phyloP scores from a whole-genome alignment of 1,284 basidiomycete species.

The Apiotrichum gamsii region DNA sequence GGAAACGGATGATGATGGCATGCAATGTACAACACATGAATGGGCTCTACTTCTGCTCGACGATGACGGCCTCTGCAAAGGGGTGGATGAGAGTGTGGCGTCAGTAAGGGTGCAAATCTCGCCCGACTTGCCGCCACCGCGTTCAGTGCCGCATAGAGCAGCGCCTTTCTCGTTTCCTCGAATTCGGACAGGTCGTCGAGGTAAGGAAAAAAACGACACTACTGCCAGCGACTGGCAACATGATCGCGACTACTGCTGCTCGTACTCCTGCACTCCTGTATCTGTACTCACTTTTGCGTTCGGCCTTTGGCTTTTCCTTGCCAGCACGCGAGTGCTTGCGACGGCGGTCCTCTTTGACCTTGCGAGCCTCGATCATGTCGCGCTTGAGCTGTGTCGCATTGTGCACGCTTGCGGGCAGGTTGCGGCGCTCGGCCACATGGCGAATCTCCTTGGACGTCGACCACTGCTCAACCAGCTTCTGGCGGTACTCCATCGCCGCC shows the following conservation, averaged over 20 bases:
- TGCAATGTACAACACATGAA: slow-evolving; percentile 20
- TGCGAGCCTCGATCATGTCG: slow-evolving; percentile 83
- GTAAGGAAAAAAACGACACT: neutral
- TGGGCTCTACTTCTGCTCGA: slow-evolving; percentile 59
- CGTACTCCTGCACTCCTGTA: too few species aligned
- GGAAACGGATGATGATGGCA: slow-evolving; percentile 8
- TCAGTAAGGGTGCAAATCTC: neutral
- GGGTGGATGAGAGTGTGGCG: neutral
- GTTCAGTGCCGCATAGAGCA: too few species aligned
- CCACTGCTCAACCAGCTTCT: slow-evolving; percentile 84
- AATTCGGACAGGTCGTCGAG: too few species aligned
- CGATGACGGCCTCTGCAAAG: slow-evolving; percentile 58
- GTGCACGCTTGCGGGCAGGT: slow-evolving; percentile 84
- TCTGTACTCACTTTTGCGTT: slow-evolving; percentile 67
- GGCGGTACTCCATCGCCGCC: slow-evolving; percentile 86
- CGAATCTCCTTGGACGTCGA: slow-evolving; percentile 73
- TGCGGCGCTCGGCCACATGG: slow-evolving; percentile 73
- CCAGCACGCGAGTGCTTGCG: slow-evolving; percentile 79
- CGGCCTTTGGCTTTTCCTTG: slow-evolving; percentile 81
- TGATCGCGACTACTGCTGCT: too few species aligned
- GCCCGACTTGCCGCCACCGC: too few species aligned
- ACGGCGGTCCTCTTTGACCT: slow-evolving; percentile 89
- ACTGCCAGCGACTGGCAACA: neutral
- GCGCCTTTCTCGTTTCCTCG: too few species aligned
- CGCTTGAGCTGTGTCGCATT: slow-evolving; percentile 80